These are phyloP conservation scores for Coemansia umbellata DNA, from an alignment of 192 early-diverging fungal genomes.

Conservation along the genomic window DNA sequence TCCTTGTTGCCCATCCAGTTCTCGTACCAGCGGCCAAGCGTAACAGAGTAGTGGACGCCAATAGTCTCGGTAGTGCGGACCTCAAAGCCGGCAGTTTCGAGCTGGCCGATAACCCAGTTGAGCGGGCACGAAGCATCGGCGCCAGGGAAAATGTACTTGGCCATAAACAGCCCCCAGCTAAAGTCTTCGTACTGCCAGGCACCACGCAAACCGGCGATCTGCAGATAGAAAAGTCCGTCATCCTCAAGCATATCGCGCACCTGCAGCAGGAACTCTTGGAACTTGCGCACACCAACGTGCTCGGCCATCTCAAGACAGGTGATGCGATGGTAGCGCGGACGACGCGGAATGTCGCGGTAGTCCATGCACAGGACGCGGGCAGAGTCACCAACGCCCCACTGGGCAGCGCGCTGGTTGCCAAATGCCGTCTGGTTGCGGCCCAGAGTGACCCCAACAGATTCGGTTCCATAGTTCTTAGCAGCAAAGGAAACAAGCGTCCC, in stretches of 20 bases:
- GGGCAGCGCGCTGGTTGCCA: slow-evolving; percentile 77
- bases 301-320: slow-evolving; percentile 99
- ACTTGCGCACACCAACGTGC: slow-evolving; percentile 94
- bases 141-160: slow-evolving; percentile 97
- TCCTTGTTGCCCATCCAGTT: slow-evolving; percentile 98
- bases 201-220: slow-evolving; percentile 93
- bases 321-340: slow-evolving; percentile 92
- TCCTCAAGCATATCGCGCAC: slow-evolving; percentile 93
- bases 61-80: slow-evolving; percentile 83
- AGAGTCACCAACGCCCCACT: slow-evolving; percentile 72
- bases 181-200: slow-evolving; percentile 80
- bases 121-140: slow-evolving; percentile 96
- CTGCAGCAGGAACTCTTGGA: slow-evolving; percentile 84
- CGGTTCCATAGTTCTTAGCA: slow-evolving; percentile 82
- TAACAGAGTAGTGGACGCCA: slow-evolving; percentile 96
- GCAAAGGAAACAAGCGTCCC: slow-evolving; percentile 88
- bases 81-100: slow-evolving; percentile 93
- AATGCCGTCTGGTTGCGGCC: slow-evolving; percentile 88
- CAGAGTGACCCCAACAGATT: slow-evolving; percentile 92
- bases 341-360: slow-evolving; percentile 92
- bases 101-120: slow-evolving; percentile 92
- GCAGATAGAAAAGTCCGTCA: slow-evolving; percentile 96
- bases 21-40: slow-evolving; percentile 92
- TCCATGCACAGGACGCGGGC: slow-evolving; percentile 90
- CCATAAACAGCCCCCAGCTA: slow-evolving; percentile 96